These are phyloP conservation scores for Calonectria pseudoreteaudii DNA, from an alignment of 2,329 filamentous ascomycete species.

Conservation along the genomic window DNA sequence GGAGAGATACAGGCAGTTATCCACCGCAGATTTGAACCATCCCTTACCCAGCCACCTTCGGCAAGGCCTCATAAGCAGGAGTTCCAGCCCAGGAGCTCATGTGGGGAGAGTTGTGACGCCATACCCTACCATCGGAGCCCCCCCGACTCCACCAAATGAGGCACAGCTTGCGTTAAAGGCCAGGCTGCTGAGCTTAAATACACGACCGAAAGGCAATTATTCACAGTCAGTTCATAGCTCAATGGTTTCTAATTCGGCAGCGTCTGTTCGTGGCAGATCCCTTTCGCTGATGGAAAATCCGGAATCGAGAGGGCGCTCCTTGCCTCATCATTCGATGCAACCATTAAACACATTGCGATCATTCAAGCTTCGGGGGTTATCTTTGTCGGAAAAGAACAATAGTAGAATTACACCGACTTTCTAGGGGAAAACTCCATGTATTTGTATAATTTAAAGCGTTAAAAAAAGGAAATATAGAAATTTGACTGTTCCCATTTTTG, in stretches of 20 bases:
- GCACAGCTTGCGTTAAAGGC: not conserved
- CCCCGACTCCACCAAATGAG: conserved; percentile 16
- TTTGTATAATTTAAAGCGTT: not conserved
- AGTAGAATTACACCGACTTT: not conserved
- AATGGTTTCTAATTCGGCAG: not conserved
- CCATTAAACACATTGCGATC: conserved; percentile 29
- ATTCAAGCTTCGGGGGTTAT: conserved; percentile 35
- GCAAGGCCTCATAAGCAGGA: conserved; percentile 21
- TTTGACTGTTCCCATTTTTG: not conserved
- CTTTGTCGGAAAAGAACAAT: conserved; percentile 20
- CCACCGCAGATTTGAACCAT: not conserved
- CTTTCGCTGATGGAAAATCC: not conserved
- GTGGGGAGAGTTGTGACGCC: not conserved
- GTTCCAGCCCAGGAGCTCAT: conserved; percentile 5
- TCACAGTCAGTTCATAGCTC: conserved; percentile 14
- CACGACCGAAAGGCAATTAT: conserved; percentile 11
- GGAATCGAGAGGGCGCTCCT: conserved; percentile 15
- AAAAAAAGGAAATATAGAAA: not conserved
- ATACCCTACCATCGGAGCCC: not conserved
- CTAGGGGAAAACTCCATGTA: not conserved
- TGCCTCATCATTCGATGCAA: not conserved
- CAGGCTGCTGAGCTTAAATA: conserved; percentile 26
- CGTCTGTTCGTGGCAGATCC: conserved; percentile 12
- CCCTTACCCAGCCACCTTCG: conserved; percentile 4
- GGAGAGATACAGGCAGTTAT: not conserved